Evolutionary conservation across 176 grass and related monocot species (phyloP).

Genomic region (Themeda triandra): DNA sequence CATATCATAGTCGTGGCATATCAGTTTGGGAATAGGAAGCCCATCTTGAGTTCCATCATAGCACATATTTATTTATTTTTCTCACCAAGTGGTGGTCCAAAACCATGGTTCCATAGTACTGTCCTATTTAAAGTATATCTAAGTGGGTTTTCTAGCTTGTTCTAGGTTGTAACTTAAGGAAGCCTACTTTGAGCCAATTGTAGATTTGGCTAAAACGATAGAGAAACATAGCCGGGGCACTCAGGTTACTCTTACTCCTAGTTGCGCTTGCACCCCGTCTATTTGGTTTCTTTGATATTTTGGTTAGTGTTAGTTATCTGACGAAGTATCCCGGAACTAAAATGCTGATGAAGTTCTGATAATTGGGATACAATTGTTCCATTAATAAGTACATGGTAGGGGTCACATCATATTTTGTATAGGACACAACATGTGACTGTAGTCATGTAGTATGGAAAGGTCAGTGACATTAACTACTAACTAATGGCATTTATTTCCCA

Average conservation of each 20-base stretch:
- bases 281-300: background rate
- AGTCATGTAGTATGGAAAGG: constrained; percentile 14
- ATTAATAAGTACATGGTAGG: constrained; percentile 17
- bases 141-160: background rate
- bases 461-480: constrained; percentile 17
- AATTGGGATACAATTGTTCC: background rate
- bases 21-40: background rate
- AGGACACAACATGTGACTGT: background rate
- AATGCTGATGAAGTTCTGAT: background rate
- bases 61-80: background rate
- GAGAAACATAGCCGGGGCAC: background rate
- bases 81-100: background rate
- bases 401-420: constrained; percentile 22
- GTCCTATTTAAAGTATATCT: background rate
- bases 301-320: background rate
- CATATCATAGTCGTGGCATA: constrained; percentile 1
- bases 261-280: background rate
- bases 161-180: background rate
- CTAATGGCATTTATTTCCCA: constrained; percentile 12
- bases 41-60: background rate
- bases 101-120: background rate
- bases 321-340: background rate
- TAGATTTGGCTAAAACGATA: constrained; percentile 1
- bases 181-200: background rate
- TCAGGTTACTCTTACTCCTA: background rate